A percentile compares a stretch with the other conserved stretches of the same genome.
Evolutionary conservation across 2,329 filamentous ascomycete genomes (phyloP).

Genomic region (Trichoderma atrobrunneum): DNA sequence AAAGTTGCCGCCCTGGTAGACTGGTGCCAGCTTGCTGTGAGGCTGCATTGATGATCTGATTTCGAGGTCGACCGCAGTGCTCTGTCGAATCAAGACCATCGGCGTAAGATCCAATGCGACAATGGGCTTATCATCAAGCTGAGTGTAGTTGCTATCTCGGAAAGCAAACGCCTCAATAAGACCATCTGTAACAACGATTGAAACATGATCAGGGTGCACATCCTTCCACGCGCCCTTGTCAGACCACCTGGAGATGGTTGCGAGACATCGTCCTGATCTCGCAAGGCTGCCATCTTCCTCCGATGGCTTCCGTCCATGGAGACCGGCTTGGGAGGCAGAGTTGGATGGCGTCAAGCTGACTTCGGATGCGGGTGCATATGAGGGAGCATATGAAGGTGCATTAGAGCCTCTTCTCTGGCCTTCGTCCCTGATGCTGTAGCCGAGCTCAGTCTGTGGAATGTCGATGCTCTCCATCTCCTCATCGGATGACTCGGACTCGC

Average conservation of each 20-base stretch:
- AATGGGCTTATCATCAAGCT: conserved; percentile 43
- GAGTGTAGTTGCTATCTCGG: conserved; percentile 26
- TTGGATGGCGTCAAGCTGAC: conserved; percentile 74
- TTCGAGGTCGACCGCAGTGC: conserved; percentile 89
- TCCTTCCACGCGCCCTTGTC: conserved; percentile 62
- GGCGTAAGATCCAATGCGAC: conserved; percentile 84
- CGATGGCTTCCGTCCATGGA: conserved; percentile 47
- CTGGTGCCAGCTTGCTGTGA: conserved; percentile 64
- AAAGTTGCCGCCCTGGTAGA: conserved; percentile 68
- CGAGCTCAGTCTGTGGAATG: conserved; percentile 57
- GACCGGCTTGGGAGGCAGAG: conserved; percentile 70
- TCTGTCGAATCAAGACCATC: conserved; percentile 82
- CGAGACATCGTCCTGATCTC: conserved; percentile 41
- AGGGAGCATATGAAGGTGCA: conserved; percentile 33
- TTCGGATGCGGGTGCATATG: conserved; percentile 47
- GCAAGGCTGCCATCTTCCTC: conserved; percentile 41
- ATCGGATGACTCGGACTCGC: conserved; percentile 41
- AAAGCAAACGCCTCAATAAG: conserved; percentile 56
- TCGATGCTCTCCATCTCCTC: conserved; percentile 60
- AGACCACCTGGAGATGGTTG: conserved; percentile 61
- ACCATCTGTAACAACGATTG: conserved; percentile 56
- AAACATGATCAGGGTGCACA: conserved; percentile 50
- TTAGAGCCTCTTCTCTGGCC: conserved; percentile 21
- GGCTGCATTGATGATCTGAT: conserved; percentile 80
- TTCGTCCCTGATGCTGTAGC: conserved; percentile 51